A percentile compares a stretch with the other conserved stretches of the same genome.
phyloP scores from a whole-genome alignment of 495 filamentous ascomycete genomes.

The Neurospora sp. region DNA sequence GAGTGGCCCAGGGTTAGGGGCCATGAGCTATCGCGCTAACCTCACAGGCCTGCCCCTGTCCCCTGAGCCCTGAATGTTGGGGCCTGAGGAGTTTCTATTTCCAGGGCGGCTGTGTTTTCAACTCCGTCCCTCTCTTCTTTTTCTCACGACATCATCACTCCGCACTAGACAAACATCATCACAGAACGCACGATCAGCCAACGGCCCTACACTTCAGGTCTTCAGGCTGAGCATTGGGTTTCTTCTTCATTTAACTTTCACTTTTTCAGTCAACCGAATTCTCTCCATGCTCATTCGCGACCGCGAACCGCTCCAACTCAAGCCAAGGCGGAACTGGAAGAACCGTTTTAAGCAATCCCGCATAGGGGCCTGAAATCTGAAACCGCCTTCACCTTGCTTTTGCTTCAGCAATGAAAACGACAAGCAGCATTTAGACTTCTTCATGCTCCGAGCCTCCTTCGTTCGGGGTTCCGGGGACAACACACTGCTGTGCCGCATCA shows the following conservation, averaged over 20 bases:
- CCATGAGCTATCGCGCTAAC: background rate
- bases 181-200: slow-evolving; percentile 4
- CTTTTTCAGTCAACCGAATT: slow-evolving; percentile 22
- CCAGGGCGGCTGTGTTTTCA: slow-evolving; percentile 13
- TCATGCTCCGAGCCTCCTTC: background rate
- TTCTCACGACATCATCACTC: background rate
- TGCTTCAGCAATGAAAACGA: background rate
- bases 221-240: background rate
- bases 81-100: slow-evolving; percentile 6
- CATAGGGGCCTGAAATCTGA: background rate
- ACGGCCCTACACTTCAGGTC: background rate
- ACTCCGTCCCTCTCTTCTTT: background rate
- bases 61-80: slow-evolving; percentile 1
- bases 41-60: background rate
- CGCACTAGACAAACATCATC: background rate
- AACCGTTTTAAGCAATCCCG: background rate
- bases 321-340: slow-evolving; percentile 1
- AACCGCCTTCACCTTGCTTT: background rate
- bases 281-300: slow-evolving; percentile 16
- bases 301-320: background rate
- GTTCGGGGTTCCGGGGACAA: background rate
- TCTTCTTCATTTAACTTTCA: background rate
- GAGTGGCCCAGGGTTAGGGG: background rate
- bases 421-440: background rate
- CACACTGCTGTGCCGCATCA: background rate